These are phyloP conservation scores for Metarhizium rileyi DNA, from an alignment of 2,329 filamentous ascomycete species.

Conservation along the genomic window DNA sequence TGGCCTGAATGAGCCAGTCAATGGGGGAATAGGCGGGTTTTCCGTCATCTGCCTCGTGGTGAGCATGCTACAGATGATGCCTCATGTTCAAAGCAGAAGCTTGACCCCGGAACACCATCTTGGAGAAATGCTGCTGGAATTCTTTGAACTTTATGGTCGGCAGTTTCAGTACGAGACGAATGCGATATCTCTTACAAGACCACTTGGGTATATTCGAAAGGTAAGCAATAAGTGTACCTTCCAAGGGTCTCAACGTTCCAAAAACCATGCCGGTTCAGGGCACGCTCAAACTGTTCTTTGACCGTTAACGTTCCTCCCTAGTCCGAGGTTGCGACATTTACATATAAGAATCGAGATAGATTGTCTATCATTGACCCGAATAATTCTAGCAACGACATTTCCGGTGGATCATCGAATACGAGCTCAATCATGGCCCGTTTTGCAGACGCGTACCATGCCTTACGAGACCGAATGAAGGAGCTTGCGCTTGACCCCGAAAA, in stretches of 20 bases:
- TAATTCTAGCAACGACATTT: constrained; percentile 74
- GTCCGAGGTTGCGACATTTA: constrained; percentile 34
- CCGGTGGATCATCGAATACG: constrained; percentile 71
- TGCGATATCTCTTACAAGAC: constrained; percentile 68
- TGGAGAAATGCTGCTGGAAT: constrained; percentile 74
- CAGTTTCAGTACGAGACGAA: constrained; percentile 60
- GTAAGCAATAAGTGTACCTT: constrained; percentile 32
- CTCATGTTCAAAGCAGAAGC: constrained; percentile 53
- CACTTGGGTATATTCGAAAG: constrained; percentile 64
- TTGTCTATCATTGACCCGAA: constrained; percentile 92
- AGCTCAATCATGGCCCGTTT: constrained; percentile 60
- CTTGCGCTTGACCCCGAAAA: constrained; percentile 26
- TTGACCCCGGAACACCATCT: constrained; percentile 57
- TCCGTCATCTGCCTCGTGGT: constrained; percentile 89
- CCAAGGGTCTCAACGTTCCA: neutral
- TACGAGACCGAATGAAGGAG: constrained; percentile 49
- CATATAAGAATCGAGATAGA: constrained; percentile 53
- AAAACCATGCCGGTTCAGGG: neutral
- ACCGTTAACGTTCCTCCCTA: constrained; percentile 12
- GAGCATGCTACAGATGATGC: constrained; percentile 75
- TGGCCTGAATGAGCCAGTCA: constrained; percentile 82
- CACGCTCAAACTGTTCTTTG: neutral
- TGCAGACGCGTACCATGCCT: constrained; percentile 45
- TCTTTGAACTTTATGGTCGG: constrained; percentile 83
- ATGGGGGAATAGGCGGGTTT: constrained; percentile 87